Base-by-base conservation (phyloP, 257 asterid genomes). In the Lantana camara region DNA sequence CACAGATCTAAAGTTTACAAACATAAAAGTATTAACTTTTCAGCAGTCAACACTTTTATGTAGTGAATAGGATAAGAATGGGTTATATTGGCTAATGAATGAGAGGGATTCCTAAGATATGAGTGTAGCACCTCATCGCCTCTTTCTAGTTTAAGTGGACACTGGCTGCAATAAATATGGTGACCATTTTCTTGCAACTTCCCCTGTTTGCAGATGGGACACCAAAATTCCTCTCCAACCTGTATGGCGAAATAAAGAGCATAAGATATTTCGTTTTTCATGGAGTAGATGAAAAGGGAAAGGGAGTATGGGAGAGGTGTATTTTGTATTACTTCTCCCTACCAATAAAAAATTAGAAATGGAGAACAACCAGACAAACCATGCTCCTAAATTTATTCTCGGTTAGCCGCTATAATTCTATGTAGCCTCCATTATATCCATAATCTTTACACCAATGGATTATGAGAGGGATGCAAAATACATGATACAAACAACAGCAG, bases 181-280 rank as follows among this genome's bases (percentile, higher is more conserved):
- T 57, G 73, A 57, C 55, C 62, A 69, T 78, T 79, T 72, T 90
- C 87, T 69, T 63, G 88, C 60, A 94, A 74, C 72, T 81, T 84
- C 64, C 87, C 96, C 45, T 64, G 83, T 85, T 90, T 94, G 91
- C 96, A 94, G 64, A 88, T 71, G 66, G 99, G 97, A 67, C 99
- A 94, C 95, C 96, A 94, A 51, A 90, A 83, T 77, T 76, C 88
- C 74, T 79, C 73, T 16, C 50, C 30, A 38, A 51, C 96, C 95
- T 85, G 71, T 69, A 60, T 44, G 55, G 67, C 64, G 73, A 64
- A 59, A 66, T 20, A 48, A 75, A 54, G 16, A 41, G 42, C 55
- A 71, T 59, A 10, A 63, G 66, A 29, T 59, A 53, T 14, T 62
- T 8, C 40, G 32, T 9, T 27, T 60, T 63, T 46, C 68, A 51